Conservation (phyloP, 768 basidiomycete genomes). For the Boletales sp. region DNA sequence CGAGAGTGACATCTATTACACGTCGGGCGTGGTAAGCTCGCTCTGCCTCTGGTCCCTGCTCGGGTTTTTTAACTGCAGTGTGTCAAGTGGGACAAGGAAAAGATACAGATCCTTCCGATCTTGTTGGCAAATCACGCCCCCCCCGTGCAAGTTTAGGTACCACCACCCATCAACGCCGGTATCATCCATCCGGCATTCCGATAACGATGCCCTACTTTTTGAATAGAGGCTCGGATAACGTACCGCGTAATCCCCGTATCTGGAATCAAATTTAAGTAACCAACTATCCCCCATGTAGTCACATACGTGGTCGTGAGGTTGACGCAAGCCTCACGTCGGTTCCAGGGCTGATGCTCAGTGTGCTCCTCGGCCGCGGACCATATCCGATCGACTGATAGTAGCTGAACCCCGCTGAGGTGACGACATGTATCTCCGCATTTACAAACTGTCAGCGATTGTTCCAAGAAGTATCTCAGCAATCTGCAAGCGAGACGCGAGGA, state of each 20-base stretch:
- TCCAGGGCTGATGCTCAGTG: background rate
- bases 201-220: background rate
- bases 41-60: background rate
- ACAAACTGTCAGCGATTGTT: background rate
- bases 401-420: conserved; percentile 1
- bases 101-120: conserved; percentile 48
- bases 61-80: background rate
- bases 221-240: background rate
- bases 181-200: background rate
- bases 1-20: conserved; percentile 24
- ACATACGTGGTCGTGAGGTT: background rate
- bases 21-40: conserved; percentile 19
- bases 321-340: background rate
- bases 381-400: conserved; percentile 1
- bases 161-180: background rate
- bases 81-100: conserved; percentile 56
- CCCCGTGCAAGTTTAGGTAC: conserved; percentile 5
- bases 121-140: conserved; percentile 26
- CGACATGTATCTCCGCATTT: background rate
- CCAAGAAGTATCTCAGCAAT: background rate
- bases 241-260: background rate
- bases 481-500: conserved; percentile 1
- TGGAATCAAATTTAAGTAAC: background rate
- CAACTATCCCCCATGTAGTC: conserved; percentile 1
- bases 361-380: conserved; percentile 1